These are phyloP conservation scores for Salvia hispanica DNA, from an alignment of 257 asterid genomes.

Conservation along the genomic window DNA sequence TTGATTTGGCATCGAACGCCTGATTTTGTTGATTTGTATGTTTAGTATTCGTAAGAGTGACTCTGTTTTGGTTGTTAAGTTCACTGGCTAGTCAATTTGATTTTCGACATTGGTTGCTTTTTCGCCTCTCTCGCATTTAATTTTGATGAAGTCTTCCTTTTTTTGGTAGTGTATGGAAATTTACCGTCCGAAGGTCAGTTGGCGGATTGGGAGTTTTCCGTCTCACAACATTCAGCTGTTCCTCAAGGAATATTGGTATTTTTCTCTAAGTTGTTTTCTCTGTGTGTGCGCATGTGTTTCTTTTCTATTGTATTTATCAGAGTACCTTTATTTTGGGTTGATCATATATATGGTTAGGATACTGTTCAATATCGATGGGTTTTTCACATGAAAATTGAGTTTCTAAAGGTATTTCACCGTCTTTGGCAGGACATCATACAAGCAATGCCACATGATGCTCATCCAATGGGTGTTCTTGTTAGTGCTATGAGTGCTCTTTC, in stretches of 20 bases:
- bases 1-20: neutral
- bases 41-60: neutral
- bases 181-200: slow-evolving; percentile 85
- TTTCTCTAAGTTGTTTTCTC: slow-evolving; percentile 36
- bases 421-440: slow-evolving; percentile 89
- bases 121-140: slow-evolving; percentile 41
- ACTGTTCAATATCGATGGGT: neutral
- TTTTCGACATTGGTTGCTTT: slow-evolving; percentile 10
- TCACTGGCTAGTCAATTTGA: neutral
- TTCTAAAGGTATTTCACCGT: slow-evolving; percentile 38
- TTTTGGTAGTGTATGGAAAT: slow-evolving; percentile 81
- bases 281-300: neutral
- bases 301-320: neutral
- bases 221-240: slow-evolving; percentile 76
- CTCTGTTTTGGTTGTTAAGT: slow-evolving; percentile 7
- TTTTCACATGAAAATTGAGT: slow-evolving; percentile 12
- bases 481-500: slow-evolving; percentile 98
- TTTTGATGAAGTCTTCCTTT: slow-evolving; percentile 33
- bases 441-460: slow-evolving; percentile 99
- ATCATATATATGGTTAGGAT: neutral
- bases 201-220: slow-evolving; percentile 94
- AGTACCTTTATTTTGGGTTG: neutral
- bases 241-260: slow-evolving; percentile 59
- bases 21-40: neutral
- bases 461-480: slow-evolving; percentile 99